Base-by-base conservation (phyloP, 192 early-diverging fungal species). In the Gamsiella multidivaricata region DNA sequence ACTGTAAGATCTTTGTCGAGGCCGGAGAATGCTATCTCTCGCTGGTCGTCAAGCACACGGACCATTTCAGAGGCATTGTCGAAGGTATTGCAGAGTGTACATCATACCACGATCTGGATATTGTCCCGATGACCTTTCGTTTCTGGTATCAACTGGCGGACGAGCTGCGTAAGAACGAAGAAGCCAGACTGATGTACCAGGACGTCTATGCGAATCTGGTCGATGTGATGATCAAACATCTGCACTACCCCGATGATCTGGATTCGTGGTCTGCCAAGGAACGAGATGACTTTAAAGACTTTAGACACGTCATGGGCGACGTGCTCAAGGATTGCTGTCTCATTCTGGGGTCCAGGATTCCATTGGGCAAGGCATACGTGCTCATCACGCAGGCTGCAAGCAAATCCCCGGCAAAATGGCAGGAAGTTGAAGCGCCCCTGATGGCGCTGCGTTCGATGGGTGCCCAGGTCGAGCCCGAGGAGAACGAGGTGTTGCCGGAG, bases 241-340 rank as follows among this genome's bases (percentile, higher is more conserved):
- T 98, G 31, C 92, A 91, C 58, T 98, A 98, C 66, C 97, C 97
- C 25, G 82, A 84, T 25, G 89, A 92, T 45, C 55, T 85, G 20
- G 75, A 66, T 12, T 80, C 71, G 6, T 92, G 90, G 92, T 91
- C 91, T 1, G 93, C 94, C 11, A 86, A 94, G 71, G 93, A 96
- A 66, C 88, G 94, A n/a, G 98, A 99, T 64, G 94, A 97, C 29
- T 99, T 99, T 72, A 84, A 96, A 39, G 95, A 97, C 29, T 97
- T 98, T 80, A 88, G 98, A 25, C 97, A 99, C 82, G 86, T 89
- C 29, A 95, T 98, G 85, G 98, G 97, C 46, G 96, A 98, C 65
- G 94, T 97, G 45, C 86, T 99, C 37, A 99, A 99, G 83, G 93
- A 94, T 69, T 97, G 96, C 64, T 95, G 95, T 45, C 74, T 86